Conservation (phyloP, 1,284 basidiomycete genomes). For the Leccinum solheimii region DNA sequence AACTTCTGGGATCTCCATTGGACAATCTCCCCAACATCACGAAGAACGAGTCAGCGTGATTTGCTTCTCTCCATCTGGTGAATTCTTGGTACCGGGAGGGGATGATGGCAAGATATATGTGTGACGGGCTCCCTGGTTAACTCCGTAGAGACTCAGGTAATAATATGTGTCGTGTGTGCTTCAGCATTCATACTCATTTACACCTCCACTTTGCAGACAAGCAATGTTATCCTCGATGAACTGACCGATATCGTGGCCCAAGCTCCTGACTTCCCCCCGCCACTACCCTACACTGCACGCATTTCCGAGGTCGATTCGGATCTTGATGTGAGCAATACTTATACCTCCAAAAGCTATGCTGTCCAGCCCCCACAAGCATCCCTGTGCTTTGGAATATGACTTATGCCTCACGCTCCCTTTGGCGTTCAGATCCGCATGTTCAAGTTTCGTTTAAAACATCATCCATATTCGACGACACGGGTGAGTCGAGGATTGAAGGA, state of each 20-base stretch:
- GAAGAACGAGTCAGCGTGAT: background rate
- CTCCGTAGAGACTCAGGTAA: background rate
- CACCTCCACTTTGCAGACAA: too few species aligned
- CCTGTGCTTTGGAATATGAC: background rate
- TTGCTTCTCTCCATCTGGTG: constrained; percentile 9
- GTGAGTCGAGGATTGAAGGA: too few species aligned
- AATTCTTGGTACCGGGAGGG: background rate
- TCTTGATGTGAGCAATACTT: too few species aligned
- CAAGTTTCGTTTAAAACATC: too few species aligned
- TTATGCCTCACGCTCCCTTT: too few species aligned
- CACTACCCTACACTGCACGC: background rate
- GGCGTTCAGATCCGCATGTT: too few species aligned
- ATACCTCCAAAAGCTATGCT: background rate
- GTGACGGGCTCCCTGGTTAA: background rate
- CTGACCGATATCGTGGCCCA: too few species aligned
- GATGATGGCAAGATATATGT: background rate
- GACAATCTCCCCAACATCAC: background rate
- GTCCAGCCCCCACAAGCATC: background rate
- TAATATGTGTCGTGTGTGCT: background rate
- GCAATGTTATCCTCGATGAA: too few species aligned
- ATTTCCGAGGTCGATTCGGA: background rate
- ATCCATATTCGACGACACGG: too few species aligned
- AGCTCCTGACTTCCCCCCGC: background rate
- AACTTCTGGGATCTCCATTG: background rate
- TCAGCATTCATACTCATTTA: background rate